These are phyloP conservation scores for Talaromyces verruculosus DNA, from an alignment of 2,329 filamentous ascomycete species.

Conservation along the genomic window DNA sequence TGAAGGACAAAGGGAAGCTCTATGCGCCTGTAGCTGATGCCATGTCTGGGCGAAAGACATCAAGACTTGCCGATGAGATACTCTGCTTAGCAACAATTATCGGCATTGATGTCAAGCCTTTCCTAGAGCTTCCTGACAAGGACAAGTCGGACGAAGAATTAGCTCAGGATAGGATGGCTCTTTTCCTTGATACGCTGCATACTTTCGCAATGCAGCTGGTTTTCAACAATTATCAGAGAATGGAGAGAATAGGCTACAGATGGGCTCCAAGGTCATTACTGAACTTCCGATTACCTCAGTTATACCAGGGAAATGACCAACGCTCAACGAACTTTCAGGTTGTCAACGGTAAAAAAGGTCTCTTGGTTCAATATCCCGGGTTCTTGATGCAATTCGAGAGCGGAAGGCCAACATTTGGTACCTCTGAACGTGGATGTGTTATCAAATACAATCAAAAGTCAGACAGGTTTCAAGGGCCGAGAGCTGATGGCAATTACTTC, in stretches of 20 bases:
- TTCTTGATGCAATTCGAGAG: constrained; percentile 3
- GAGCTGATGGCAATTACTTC: constrained; percentile 16
- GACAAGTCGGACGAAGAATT: not conserved
- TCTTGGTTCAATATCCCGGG: constrained; percentile 11
- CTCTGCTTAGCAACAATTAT: constrained; percentile 23
- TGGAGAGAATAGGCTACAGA: constrained; percentile 13
- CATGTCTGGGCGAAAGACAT: constrained; percentile 22
- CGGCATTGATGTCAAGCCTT: not conserved
- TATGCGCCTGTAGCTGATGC: constrained; percentile 18
- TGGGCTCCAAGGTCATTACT: constrained; percentile 24
- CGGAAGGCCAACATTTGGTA: constrained; percentile 15
- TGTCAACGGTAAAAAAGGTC: not conserved
- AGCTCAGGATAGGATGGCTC: constrained; percentile 17
- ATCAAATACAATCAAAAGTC: constrained; percentile 8
- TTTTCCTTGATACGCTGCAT: constrained; percentile 15
- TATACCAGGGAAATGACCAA: not conserved
- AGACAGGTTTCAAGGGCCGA: not conserved
- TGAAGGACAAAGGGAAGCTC: constrained; percentile 14
- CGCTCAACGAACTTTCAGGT: not conserved
- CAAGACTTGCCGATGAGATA: constrained; percentile 22
- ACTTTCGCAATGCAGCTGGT: constrained; percentile 14
- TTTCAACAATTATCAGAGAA: constrained; percentile 25
- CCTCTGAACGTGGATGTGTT: constrained; percentile 14
- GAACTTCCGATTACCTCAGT: constrained; percentile 19
- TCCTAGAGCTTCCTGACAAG: constrained; percentile 8